A percentile compares a stretch with the other conserved stretches of the same genome.
Conservation (phyloP, 2,329 filamentous ascomycete species). For the Fusarium luffae region DNA sequence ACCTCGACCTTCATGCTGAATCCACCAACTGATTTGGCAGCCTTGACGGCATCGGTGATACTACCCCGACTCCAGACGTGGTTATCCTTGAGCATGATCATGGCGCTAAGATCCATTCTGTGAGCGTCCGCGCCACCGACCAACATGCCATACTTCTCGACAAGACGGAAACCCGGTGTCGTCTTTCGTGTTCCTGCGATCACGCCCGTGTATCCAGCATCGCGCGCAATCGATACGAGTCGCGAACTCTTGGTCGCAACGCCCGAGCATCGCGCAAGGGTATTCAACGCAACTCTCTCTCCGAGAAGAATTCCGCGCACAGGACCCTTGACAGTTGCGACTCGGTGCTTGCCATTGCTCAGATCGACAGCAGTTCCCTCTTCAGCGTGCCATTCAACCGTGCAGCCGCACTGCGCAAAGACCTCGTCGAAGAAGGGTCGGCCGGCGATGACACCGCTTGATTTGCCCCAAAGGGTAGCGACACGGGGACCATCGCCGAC, state of each 20-base stretch:
- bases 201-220: conserved; percentile 80
- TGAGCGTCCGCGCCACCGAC: conserved; percentile 93
- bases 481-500: conserved; percentile 77
- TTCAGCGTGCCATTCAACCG: conserved; percentile 85
- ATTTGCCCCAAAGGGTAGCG: conserved; percentile 76
- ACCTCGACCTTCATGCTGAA: conserved; percentile 97
- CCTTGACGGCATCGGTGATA: conserved; percentile 85
- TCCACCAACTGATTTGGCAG: conserved; percentile 85
- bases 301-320: conserved; percentile 85
- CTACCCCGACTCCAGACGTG: conserved; percentile 92
- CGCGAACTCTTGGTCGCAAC: conserved; percentile 77
- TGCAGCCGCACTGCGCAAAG: conserved; percentile 88
- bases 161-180: conserved; percentile 91
- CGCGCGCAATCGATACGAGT: conserved; percentile 66
- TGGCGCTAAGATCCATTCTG: conserved; percentile 87
- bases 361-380: conserved; percentile 79
- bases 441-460: conserved; percentile 85
- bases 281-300: conserved; percentile 92
- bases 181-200: conserved; percentile 98
- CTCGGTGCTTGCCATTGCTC: conserved; percentile 64
- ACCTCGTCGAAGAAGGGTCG: conserved; percentile 96
- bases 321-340: conserved; percentile 88
- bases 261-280: conserved; percentile 89
- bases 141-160: conserved; percentile 98
- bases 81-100: conserved; percentile 99